Base-by-base conservation (phyloP, 179 eudicot species). In the Beta lomatogona region DNA sequence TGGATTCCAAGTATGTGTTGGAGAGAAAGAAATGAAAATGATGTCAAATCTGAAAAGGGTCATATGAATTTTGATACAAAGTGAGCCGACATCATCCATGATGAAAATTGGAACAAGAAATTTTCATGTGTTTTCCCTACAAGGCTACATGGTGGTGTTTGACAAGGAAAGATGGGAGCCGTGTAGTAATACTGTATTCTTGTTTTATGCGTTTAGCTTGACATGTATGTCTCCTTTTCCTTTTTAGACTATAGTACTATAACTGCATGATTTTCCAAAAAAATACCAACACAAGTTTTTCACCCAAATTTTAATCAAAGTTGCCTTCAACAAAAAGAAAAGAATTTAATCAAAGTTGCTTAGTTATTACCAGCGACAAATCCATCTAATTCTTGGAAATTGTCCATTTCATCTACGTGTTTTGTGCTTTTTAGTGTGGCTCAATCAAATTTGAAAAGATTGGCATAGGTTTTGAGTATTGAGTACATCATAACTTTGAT, bases 391-490 rank as follows among this genome's bases (percentile, higher is more conserved):
- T 69, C 75, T 81, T 44, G 77, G 67, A 75, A 74, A 65, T 63
- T 73, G 82, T 50, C 67, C 66, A 45, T 65, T 75, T 36, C 3
- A 63, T 3, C 59, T 41, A 69, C 19, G 58, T n/a, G 58, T 18
- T 75, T 71, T 71, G 78, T 75, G 53, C 45, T 5, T 76, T 21
- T 19, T 18, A 11, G 8, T 44, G 9, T 74, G 64, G 66, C 77
- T 73, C 46, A 73, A 73, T 73, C 63, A 6, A 60, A 54, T 58
- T 73, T 48, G 25, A 48, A 18, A 18, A 28, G 81, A 58, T 21
- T 79, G 76, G 78, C 71, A 80, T 48, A 73, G 52, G 36, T 61
- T 80, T 79, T 21, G 19, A 74, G 65, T 8, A 74, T 22, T 41
- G 4, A 28, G 52, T 45, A 58, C 28, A 31, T 45, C 46, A 46